Evolutionary conservation across 1,284 basidiomycete genomes (phyloP).

Genomic region (Naganishia sp.): DNA sequence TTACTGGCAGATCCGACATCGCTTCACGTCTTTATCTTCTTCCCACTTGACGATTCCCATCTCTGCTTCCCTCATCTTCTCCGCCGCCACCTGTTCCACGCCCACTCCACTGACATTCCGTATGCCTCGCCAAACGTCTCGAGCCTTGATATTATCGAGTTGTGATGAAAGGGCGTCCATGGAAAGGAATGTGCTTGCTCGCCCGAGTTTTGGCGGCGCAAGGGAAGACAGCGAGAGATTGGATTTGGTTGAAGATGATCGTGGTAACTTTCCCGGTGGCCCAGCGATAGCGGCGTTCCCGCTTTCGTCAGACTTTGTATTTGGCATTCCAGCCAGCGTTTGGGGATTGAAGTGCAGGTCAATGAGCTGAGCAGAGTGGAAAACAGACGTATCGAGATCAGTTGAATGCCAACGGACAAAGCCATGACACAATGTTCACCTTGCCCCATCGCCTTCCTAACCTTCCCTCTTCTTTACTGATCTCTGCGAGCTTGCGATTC

Average conservation of each 20-base stretch:
- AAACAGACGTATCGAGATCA: neutral
- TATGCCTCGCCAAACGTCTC: conserved; percentile 52
- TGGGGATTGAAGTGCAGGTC: conserved; percentile 71
- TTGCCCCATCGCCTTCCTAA: conserved; percentile 80
- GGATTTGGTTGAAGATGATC: conserved; percentile 19
- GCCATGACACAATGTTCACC: conserved; percentile 39
- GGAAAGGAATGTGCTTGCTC: conserved; percentile 17
- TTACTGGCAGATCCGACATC: conserved; percentile 65
- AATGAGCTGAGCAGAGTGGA: conserved; percentile 58
- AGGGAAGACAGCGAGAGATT: conserved; percentile 35
- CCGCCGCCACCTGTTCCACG: conserved; percentile 57
- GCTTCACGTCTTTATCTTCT: conserved; percentile 40
- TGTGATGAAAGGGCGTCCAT: conserved; percentile 23
- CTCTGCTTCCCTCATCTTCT: conserved; percentile 60
- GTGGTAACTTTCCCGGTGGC: conserved; percentile 8
- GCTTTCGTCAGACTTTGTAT: conserved; percentile 16
- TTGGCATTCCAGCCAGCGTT: conserved; percentile 28
- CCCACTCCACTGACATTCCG: conserved; percentile 66
- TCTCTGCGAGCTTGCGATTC: conserved; percentile 61
- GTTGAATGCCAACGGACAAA: neutral
- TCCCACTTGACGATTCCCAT: conserved; percentile 90
- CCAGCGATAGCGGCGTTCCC: neutral
- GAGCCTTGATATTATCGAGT: conserved; percentile 49
- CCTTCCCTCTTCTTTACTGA: conserved; percentile 73
- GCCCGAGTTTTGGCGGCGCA: conserved; percentile 36